A percentile compares a stretch with the other conserved stretches of the same genome.
phyloP scores from a whole-genome alignment of 2,329 filamentous ascomycete genomes.

The Colletotrichum spinosum region DNA sequence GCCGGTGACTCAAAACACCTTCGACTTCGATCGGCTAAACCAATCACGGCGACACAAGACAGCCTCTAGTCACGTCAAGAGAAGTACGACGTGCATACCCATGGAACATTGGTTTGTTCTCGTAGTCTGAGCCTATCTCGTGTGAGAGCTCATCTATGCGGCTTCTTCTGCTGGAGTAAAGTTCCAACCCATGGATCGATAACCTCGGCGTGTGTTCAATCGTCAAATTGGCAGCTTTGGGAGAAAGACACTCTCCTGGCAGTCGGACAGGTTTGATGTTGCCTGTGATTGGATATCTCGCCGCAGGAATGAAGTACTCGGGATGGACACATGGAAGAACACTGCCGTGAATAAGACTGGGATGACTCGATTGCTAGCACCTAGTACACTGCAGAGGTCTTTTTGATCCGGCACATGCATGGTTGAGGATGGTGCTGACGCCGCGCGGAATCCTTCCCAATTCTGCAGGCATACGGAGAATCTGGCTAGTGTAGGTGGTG shows the following conservation, averaged over 20 bases:
- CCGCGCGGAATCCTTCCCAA: conserved; percentile 29
- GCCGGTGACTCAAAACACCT: conserved; percentile 19
- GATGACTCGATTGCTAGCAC: no score
- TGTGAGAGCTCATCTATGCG: not conserved
- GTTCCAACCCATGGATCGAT: not conserved
- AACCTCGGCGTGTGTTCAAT: conserved; percentile 18
- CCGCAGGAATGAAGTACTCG: conserved; percentile 2
- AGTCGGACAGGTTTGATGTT: no score
- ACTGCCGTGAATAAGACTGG: no score
- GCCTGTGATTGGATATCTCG: no score
- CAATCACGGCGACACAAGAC: conserved; percentile 14
- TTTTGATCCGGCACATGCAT: conserved; percentile 27
- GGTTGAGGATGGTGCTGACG: conserved; percentile 25
- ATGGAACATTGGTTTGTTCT: not conserved
- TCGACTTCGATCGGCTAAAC: not conserved
- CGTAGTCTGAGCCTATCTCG: not conserved
- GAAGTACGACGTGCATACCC: not conserved
- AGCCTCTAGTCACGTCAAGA: conserved; percentile 2
- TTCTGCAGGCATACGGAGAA: no score
- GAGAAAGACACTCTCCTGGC: no score
- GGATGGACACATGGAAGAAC: not conserved
- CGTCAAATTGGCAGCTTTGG: no score
- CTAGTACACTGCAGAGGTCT: not conserved
- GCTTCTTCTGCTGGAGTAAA: conserved; percentile 5
- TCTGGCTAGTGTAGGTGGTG: no score